These are phyloP conservation scores for Amborella trichopoda DNA, from an alignment of 164 flowering plant genomes.

Conservation along the genomic window DNA sequence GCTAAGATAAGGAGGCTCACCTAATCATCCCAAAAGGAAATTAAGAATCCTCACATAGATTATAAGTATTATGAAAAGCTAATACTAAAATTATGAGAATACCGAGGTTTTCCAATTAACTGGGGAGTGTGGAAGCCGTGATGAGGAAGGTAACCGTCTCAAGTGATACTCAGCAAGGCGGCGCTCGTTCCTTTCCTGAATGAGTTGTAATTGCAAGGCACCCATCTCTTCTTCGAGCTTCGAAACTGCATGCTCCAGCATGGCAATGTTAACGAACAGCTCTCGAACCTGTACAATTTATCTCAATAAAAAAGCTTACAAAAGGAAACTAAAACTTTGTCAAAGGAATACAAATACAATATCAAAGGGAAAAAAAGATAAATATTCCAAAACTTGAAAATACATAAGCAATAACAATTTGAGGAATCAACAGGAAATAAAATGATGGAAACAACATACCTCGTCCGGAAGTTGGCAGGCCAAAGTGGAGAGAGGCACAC, in stretches of 20 bases:
- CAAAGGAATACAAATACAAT: neutral
- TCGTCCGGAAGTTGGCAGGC: conserved; percentile 19
- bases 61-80: too few species aligned
- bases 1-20: too few species aligned
- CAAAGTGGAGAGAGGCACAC: conserved; percentile 10
- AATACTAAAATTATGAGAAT: too few species aligned
- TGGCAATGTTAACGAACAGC: conserved; percentile 22
- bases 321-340: neutral
- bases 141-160: conserved; percentile 8
- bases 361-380: neutral
- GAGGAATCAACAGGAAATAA: too few species aligned
- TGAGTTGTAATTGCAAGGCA: conserved; percentile 25
- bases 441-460: conserved; percentile 19
- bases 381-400: neutral
- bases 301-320: neutral
- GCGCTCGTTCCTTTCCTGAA: conserved; percentile 37
- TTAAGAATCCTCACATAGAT: too few species aligned
- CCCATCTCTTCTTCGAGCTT: conserved; percentile 30
- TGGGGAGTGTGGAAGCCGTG: conserved; percentile 6
- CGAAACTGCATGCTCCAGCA: conserved; percentile 25
- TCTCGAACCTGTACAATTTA: conserved; percentile 19
- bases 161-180: conserved; percentile 29
- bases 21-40: too few species aligned
- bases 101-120: conserved; percentile 8
- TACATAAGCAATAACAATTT: neutral